Percentiles rank a stretch among this genome's conserved stretches.
Conservation (phyloP, 2,329 filamentous ascomycete genomes). For the Fonsecaea nubica region DNA sequence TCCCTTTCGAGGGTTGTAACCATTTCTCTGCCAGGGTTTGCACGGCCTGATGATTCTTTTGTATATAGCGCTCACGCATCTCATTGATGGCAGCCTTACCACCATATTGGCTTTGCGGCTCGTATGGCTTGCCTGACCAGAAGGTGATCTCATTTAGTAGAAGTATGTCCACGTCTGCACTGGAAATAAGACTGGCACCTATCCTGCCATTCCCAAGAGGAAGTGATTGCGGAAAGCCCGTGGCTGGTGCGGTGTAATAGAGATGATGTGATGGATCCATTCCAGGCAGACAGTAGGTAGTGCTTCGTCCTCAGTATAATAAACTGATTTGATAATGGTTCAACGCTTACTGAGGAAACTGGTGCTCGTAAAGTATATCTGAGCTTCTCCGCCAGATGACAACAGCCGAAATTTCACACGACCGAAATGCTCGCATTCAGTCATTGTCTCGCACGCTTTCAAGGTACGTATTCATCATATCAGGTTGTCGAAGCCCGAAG, state of each 20-base stretch:
- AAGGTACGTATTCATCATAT: background rate
- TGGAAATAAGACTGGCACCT: background rate
- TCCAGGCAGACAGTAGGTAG: background rate
- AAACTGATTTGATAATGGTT: background rate
- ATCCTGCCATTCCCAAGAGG: slow-evolving; percentile 1
- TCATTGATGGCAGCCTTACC: background rate
- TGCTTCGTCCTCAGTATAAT: background rate
- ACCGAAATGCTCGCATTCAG: background rate
- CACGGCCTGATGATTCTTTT: background rate
- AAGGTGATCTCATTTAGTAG: background rate
- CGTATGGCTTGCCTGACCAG: background rate
- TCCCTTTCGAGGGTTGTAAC: background rate
- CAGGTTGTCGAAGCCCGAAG: background rate
- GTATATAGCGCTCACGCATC: background rate
- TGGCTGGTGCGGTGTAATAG: background rate
- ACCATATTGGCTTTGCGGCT: slow-evolving; percentile 2
- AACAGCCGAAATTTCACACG: background rate
- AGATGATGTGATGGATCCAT: slow-evolving; percentile 3
- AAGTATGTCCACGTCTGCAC: background rate
- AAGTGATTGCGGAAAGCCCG: background rate
- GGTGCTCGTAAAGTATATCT: background rate
- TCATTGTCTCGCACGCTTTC: background rate
- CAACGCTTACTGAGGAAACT: background rate
- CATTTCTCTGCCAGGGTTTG: slow-evolving; percentile 2
- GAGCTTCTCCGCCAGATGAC: background rate